Percentiles rank a stretch among this genome's conserved stretches.
Evolutionary conservation across 805 yeast species (phyloP).

Genomic region (Hanseniaspora valbyensis): DNA sequence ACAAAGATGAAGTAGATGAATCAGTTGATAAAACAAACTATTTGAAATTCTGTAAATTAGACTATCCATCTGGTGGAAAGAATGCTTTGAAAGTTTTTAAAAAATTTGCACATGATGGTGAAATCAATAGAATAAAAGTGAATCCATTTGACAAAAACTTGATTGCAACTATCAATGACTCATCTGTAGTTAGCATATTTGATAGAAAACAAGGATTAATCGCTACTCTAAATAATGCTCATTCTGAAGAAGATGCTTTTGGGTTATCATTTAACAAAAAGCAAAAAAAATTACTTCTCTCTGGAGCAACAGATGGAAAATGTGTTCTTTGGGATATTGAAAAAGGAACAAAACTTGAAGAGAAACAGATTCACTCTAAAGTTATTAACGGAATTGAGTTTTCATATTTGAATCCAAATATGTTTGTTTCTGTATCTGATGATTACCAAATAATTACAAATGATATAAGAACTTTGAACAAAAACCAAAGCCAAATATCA

Average conservation of each 20-base stretch:
- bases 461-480: constrained; percentile 37
- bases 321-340: constrained; percentile 51
- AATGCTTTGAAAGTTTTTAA: constrained; percentile 50
- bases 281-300: constrained; percentile 40
- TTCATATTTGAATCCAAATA: constrained; percentile 41
- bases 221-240: constrained; percentile 29
- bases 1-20: constrained; percentile 35
- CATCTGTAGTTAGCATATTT: constrained; percentile 50
- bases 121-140: constrained; percentile 61
- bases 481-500: constrained; percentile 22
- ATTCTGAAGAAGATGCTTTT: constrained; percentile 60
- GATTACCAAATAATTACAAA: constrained; percentile 46
- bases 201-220: constrained; percentile 28
- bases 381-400: constrained; percentile 70
- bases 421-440: constrained; percentile 66
- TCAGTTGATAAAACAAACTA: constrained; percentile 57
- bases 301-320: constrained; percentile 56
- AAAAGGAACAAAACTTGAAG: constrained; percentile 21
- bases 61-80: constrained; percentile 38
- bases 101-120: constrained; percentile 51
- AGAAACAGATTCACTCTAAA: constrained; percentile 34
- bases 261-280: constrained; percentile 58
- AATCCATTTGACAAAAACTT: constrained; percentile 49
- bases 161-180: constrained; percentile 58
- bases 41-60: constrained; percentile 53